Conservation (phyloP, 768 basidiomycete species). For the Termitomyces sp. region DNA sequence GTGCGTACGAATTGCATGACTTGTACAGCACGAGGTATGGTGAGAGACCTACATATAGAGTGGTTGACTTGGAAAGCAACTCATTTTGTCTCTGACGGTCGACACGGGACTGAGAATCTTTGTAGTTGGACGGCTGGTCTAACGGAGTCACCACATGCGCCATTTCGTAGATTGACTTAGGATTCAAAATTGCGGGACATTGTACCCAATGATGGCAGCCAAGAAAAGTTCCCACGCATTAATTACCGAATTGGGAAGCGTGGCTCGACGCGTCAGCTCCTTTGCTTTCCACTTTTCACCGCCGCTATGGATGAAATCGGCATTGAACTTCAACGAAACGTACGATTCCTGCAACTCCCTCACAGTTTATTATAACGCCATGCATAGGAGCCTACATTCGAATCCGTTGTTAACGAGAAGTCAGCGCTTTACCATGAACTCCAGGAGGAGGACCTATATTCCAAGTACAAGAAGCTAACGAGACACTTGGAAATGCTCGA, state of each 20-base stretch:
- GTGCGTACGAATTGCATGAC: slow-evolving; percentile 9
- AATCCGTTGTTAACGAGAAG: slow-evolving; percentile 85
- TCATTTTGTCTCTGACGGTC: slow-evolving; percentile 79
- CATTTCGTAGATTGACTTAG: slow-evolving; percentile 38
- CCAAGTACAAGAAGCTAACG: slow-evolving; percentile 95
- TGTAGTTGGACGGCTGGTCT: slow-evolving; percentile 96
- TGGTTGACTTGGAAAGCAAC: slow-evolving; percentile 77
- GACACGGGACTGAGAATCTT: slow-evolving; percentile 83
- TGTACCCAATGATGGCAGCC: not conserved
- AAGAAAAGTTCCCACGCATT: slow-evolving; percentile 30
- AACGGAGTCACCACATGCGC: slow-evolving; percentile 80
- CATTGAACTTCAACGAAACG: slow-evolving; percentile 79
- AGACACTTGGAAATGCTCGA: slow-evolving; percentile 94
- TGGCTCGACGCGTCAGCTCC: slow-evolving; percentile 48
- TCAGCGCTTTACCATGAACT: slow-evolving; percentile 80
- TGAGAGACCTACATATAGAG: slow-evolving; percentile 73
- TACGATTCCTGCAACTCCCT: slow-evolving; percentile 25
- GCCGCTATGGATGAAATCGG: slow-evolving; percentile 82
- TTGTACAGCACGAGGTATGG: slow-evolving; percentile 16
- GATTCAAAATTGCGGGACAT: slow-evolving; percentile 7
- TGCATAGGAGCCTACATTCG: slow-evolving; percentile 82
- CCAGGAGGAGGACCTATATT: slow-evolving; percentile 90
- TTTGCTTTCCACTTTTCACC: slow-evolving; percentile 19
- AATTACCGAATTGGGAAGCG: slow-evolving; percentile 30
- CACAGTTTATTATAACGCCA: not conserved